Conservation (phyloP, 352 stramenopile genomes). For the Saprolegnia parasitica region DNA sequence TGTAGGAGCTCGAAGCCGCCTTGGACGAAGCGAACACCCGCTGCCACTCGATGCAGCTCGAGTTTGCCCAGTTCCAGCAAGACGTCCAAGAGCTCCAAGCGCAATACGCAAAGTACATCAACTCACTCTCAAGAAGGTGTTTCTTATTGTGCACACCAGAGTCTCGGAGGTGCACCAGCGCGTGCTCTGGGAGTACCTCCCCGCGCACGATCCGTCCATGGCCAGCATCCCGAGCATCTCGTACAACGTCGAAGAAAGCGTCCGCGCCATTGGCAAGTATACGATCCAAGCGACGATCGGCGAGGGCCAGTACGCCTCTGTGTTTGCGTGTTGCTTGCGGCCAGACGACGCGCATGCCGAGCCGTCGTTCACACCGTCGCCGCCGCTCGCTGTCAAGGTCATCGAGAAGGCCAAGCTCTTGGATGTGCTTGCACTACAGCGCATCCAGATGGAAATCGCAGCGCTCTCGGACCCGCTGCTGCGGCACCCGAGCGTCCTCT, state of each 20-base stretch:
- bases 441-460: conserved; percentile 77
- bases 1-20: conserved; percentile 40
- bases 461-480: conserved; percentile 56
- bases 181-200: conserved; percentile 76
- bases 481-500: conserved; percentile 59
- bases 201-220: conserved; percentile 47
- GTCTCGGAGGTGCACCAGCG: conserved; percentile 52
- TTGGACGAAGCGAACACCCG: conserved; percentile 47
- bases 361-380: conserved; percentile 26
- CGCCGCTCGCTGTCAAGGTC: conserved; percentile 67
- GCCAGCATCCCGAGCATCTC: conserved; percentile 47
- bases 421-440: conserved; percentile 62
- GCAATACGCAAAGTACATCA: conserved; percentile 54
- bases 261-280: conserved; percentile 57
- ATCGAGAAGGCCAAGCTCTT: conserved; percentile 82
- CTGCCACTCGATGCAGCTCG: conserved; percentile 74
- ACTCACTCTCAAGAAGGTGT: conserved; percentile 26
- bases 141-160: conserved; percentile 31
- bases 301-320: conserved; percentile 79
- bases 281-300: conserved; percentile 63
- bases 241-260: conserved; percentile 45
- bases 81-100: conserved; percentile 69
- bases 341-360: neutral
- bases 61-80: conserved; percentile 79
- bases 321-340: conserved; percentile 39